phyloP scores from a whole-genome alignment of 129 eudicot genomes.

The Saussurea involucrata region DNA sequence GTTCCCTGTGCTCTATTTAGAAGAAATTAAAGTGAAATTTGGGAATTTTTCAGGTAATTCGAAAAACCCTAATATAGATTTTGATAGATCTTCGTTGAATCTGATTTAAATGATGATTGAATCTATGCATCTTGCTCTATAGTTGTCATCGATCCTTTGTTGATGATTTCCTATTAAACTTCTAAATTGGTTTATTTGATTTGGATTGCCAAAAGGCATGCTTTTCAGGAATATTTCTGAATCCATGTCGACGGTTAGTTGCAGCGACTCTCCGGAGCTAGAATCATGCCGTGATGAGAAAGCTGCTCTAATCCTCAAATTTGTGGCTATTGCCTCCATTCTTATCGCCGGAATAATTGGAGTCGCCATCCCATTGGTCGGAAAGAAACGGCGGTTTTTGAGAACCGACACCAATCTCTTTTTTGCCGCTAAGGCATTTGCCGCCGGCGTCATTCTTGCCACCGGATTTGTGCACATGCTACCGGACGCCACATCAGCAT shows the following conservation, averaged over 20 bases:
- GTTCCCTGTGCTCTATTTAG: constrained; percentile 32
- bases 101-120: not conserved
- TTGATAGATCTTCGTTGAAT: not conserved
- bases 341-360: constrained; percentile 65
- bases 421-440: constrained; percentile 81
- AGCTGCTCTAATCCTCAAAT: constrained; percentile 54
- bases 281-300: constrained; percentile 62
- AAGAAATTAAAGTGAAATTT: constrained; percentile 19
- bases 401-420: constrained; percentile 74
- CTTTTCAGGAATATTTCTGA: constrained; percentile 46
- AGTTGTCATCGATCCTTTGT: not conserved
- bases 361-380: constrained; percentile 69
- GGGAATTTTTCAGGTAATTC: constrained; percentile 45
- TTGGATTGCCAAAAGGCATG: constrained; percentile 31
- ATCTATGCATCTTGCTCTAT: not conserved
- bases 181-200: constrained; percentile 22
- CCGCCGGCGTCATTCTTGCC: constrained; percentile 92
- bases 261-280: constrained; percentile 35
- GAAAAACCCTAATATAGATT: constrained; percentile 11
- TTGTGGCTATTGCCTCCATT: constrained; percentile 59
- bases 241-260: constrained; percentile 50
- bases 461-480: constrained; percentile 94
- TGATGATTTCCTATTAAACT: not conserved
- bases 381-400: constrained; percentile 63
- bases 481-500: constrained; percentile 72